Evolutionary conservation across 768 basidiomycete genomes (phyloP).

Genomic region (Clathrus columnatus): DNA sequence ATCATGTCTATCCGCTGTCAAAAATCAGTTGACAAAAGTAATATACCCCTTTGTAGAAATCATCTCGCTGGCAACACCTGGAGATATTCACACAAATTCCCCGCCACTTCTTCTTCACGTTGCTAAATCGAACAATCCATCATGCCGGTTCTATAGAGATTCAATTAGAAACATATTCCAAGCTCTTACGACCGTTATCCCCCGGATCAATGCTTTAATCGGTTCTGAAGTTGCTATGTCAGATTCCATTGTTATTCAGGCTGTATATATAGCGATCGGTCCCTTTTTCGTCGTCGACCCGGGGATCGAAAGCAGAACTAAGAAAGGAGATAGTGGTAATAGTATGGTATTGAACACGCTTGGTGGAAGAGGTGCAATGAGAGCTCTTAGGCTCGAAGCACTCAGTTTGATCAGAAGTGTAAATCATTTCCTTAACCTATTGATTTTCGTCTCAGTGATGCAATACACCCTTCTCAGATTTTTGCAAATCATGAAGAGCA

Average conservation of each 20-base stretch:
- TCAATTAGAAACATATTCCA: constrained; percentile 56
- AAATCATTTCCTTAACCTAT: constrained; percentile 23
- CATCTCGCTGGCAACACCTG: constrained; percentile 30
- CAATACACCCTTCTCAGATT: constrained; percentile 41
- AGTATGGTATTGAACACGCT: constrained; percentile 51
- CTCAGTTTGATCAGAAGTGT: constrained; percentile 80
- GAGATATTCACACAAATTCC: constrained; percentile 34
- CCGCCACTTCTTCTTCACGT: constrained; percentile 36
- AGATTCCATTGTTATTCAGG: constrained; percentile 84
- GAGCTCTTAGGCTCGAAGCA: constrained; percentile 72
- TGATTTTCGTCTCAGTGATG: background rate
- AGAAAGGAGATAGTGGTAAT: constrained; percentile 36
- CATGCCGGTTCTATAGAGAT: constrained; percentile 11
- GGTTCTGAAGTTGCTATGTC: constrained; percentile 73
- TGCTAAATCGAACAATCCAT: constrained; percentile 30
- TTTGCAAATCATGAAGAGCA: constrained; percentile 90
- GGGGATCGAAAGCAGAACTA: constrained; percentile 43
- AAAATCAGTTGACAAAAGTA: constrained; percentile 69
- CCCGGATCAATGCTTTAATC: constrained; percentile 67
- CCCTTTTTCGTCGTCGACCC: constrained; percentile 87
- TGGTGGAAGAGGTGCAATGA: constrained; percentile 61
- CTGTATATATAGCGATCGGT: constrained; percentile 87
- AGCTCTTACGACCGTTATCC: constrained; percentile 59
- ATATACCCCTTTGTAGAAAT: constrained; percentile 86
- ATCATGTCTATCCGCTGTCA: constrained; percentile 63